Evolutionary conservation across 805 yeast genomes (phyloP).

Genomic region (Brettanomyces nanus): DNA sequence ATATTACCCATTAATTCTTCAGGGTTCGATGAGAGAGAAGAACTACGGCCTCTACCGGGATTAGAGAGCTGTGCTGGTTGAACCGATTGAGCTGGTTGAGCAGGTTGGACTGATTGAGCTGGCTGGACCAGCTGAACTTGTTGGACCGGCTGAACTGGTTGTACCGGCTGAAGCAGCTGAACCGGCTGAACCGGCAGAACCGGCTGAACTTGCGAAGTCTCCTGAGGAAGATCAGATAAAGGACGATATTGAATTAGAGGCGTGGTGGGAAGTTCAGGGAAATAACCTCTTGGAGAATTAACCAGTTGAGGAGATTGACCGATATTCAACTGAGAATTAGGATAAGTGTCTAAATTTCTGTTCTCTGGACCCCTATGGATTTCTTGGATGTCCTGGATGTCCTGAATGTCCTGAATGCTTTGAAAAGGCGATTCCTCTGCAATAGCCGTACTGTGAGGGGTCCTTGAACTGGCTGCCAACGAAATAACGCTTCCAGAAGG

Average conservation of each 20-base stretch:
- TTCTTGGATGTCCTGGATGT: slow-evolving; percentile 18
- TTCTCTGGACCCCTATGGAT: slow-evolving; percentile 25
- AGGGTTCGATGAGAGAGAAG: slow-evolving; percentile 11
- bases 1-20: slow-evolving; percentile 29
- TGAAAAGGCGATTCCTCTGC: slow-evolving; percentile 14
- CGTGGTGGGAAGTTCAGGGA: slow-evolving; percentile 19
- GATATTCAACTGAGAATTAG: not conserved
- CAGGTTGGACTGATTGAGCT: not conserved
- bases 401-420: not conserved
- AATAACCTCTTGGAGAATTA: slow-evolving; percentile 21
- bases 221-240: slow-evolving; percentile 2
- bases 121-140: not conserved
- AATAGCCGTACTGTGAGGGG: slow-evolving; percentile 2
- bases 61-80: slow-evolving; percentile 4
- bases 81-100: not conserved
- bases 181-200: not conserved
- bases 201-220: not conserved
- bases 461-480: too few species aligned
- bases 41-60: not conserved
- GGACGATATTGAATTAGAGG: slow-evolving; percentile 6
- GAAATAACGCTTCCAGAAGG: not conserved
- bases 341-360: slow-evolving; percentile 14
- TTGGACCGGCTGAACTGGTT: not conserved
- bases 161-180: not conserved
- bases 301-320: not conserved